Evolutionary conservation across 2,329 filamentous ascomycete genomes (phyloP).

Genomic region (Epichloe brachyelytri): DNA sequence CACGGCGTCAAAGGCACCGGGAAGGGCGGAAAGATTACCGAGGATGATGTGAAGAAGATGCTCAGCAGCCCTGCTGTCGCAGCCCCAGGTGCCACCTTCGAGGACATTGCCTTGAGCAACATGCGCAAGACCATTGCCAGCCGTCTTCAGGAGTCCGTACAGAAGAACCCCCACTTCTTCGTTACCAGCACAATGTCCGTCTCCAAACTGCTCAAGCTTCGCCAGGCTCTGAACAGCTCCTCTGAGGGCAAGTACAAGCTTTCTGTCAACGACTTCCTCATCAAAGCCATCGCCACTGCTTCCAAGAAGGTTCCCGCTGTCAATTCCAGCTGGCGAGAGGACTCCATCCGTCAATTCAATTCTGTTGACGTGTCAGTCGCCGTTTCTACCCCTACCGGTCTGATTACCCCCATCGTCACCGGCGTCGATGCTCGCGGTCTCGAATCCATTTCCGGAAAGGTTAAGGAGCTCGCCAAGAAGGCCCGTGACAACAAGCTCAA

Average conservation of each 20-base stretch:
- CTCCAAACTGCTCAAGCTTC: constrained; percentile 89
- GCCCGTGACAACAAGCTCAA: constrained; percentile 96
- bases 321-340: constrained; percentile 90
- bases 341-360: constrained; percentile 85
- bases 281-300: constrained; percentile 86
- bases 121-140: constrained; percentile 98
- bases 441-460: constrained; percentile 70
- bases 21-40: constrained; percentile 73
- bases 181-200: constrained; percentile 87
- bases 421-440: constrained; percentile 79
- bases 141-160: constrained; percentile 75
- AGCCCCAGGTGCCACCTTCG: constrained; percentile 54
- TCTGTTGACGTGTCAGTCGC: constrained; percentile 91
- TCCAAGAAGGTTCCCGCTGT: constrained; percentile 88
- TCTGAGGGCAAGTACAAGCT: constrained; percentile 95
- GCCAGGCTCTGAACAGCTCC: constrained; percentile 79
- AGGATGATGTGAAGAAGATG: constrained; percentile 86
- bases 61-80: constrained; percentile 42
- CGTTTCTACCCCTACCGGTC: constrained; percentile 80
- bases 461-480: constrained; percentile 96
- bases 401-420: constrained; percentile 96
- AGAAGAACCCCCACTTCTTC: constrained; percentile 97
- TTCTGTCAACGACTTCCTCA: constrained; percentile 98
- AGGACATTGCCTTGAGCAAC: constrained; percentile 71
- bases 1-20: constrained; percentile 76